A percentile compares a stretch with the other conserved stretches of the same genome.
phyloP scores from a whole-genome alignment of 1,284 basidiomycete species.

The Pholiota adiposa region DNA sequence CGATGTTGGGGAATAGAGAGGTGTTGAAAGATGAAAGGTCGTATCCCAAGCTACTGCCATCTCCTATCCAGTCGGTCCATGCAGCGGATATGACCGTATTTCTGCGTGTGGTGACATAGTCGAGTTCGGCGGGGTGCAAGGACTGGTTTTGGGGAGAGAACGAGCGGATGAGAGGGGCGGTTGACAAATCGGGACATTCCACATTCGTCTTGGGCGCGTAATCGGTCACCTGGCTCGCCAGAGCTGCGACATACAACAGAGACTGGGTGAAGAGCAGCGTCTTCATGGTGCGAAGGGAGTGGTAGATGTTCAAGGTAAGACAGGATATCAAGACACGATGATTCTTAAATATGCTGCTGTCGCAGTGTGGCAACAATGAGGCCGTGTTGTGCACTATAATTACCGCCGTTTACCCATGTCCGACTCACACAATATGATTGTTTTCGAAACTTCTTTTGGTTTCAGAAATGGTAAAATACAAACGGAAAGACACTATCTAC shows the following conservation, averaged over 20 bases:
- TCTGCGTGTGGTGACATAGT: constrained; percentile 50
- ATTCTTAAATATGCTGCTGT: neutral
- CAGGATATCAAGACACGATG: neutral
- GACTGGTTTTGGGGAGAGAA: constrained; percentile 56
- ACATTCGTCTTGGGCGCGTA: constrained; percentile 55
- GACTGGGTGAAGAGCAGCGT: neutral
- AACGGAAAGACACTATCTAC: constrained; percentile 3
- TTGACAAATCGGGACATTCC: constrained; percentile 52
- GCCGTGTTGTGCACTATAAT: constrained; percentile 6
- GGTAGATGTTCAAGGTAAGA: neutral
- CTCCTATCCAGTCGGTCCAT: constrained; percentile 63
- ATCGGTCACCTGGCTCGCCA: constrained; percentile 40
- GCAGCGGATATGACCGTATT: constrained; percentile 46
- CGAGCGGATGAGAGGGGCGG: constrained; percentile 51
- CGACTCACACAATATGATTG: neutral
- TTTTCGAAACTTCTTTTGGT: neutral
- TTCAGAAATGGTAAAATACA: constrained; percentile 7
- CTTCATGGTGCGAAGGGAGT: constrained; percentile 12
- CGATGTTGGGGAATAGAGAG: constrained; percentile 51
- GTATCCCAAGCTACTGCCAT: constrained; percentile 58
- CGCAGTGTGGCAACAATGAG: constrained; percentile 14
- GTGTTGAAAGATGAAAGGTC: constrained; percentile 42
- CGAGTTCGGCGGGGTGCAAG: constrained; percentile 50
- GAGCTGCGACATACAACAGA: constrained; percentile 15
- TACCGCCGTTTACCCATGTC: neutral